Evolutionary conservation across 1,284 basidiomycete species (phyloP).

Genomic region (Termitomyces sp.): DNA sequence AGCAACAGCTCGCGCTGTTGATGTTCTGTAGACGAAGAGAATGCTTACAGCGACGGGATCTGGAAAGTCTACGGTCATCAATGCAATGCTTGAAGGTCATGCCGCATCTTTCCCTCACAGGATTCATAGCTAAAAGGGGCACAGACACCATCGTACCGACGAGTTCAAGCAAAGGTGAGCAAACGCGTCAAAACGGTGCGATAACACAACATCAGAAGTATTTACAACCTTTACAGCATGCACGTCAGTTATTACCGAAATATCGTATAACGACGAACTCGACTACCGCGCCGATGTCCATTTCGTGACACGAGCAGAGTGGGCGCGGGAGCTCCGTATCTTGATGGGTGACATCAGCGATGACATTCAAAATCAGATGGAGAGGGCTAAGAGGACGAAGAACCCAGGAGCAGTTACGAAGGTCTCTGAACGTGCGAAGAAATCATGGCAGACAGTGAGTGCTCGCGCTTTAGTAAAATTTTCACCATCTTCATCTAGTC

Average conservation of each 20-base stretch:
- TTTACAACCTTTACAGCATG: neutral
- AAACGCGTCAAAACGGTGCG: too few species aligned
- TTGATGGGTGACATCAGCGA: neutral
- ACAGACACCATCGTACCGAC: slow-evolving; percentile 3
- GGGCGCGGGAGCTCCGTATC: neutral
- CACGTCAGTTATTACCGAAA: slow-evolving; percentile 9
- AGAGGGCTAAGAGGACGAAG: neutral
- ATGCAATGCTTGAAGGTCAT: slow-evolving; percentile 2
- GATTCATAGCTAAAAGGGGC: neutral
- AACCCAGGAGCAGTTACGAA: neutral
- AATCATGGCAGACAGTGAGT: neutral
- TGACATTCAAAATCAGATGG: neutral
- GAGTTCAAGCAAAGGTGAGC: slow-evolving; percentile 2
- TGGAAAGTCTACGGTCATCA: neutral
- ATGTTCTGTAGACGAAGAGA: neutral
- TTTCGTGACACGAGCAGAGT: neutral
- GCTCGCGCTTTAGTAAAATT: neutral
- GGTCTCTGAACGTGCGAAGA: neutral
- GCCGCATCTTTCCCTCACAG: neutral
- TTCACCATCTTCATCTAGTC: neutral
- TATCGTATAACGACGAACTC: neutral
- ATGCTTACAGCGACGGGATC: neutral
- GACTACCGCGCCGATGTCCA: neutral
- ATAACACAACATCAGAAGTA: too few species aligned
- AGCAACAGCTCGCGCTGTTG: neutral